Evolutionary conservation across 345 rosid genomes (phyloP).

Genomic region (Hibiscus tridactylites): DNA sequence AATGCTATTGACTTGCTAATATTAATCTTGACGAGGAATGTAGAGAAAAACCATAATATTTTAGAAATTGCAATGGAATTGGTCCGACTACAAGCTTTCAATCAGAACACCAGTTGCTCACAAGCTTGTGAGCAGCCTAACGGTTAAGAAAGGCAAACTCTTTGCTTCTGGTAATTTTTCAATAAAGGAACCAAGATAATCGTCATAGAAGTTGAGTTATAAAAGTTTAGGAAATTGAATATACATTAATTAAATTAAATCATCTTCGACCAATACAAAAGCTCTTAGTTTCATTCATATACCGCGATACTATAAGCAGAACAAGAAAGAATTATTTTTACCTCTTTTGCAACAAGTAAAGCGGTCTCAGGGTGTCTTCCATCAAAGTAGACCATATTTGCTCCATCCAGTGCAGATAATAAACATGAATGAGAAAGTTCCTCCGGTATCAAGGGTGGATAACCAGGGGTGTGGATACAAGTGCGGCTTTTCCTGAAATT

Average conservation of each 20-base stretch:
- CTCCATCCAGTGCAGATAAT: conserved; percentile 52
- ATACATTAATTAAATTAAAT: neutral
- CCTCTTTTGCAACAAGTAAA: conserved; percentile 60
- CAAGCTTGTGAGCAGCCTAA: neutral
- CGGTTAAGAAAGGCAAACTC: neutral
- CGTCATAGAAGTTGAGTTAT: neutral
- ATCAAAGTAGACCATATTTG: conserved; percentile 58
- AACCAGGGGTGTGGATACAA: conserved; percentile 81
- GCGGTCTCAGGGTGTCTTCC: conserved; percentile 64
- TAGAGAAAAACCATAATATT: neutral
- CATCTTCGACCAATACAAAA: neutral
- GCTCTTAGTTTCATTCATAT: conserved; percentile 3
- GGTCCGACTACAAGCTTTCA: neutral
- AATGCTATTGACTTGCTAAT: neutral
- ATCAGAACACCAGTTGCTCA: neutral
- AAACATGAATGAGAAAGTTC: conserved; percentile 46
- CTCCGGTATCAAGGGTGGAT: conserved; percentile 55
- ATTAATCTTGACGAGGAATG: neutral
- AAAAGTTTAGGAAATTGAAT: neutral
- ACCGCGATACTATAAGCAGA: neutral
- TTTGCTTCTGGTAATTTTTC: neutral
- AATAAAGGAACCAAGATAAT: neutral
- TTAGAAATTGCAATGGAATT: neutral
- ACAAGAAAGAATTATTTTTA: conserved; percentile 19
- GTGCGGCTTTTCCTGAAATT: conserved; percentile 81